phyloP scores from a whole-genome alignment of 1,139 yeast genomes.

The Spathaspora sp. region DNA sequence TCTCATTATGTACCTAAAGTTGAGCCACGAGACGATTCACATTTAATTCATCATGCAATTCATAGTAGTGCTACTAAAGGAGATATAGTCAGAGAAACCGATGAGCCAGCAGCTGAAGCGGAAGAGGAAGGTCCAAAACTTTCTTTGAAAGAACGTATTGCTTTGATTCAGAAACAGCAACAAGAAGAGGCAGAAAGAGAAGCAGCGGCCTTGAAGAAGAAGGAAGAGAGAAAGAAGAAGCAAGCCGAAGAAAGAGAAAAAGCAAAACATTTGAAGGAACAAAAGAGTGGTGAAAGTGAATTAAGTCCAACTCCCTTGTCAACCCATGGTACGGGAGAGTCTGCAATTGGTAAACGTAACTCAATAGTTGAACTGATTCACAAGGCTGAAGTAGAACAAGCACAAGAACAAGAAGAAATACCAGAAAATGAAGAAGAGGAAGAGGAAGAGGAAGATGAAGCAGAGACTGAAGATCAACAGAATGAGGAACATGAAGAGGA shows the following conservation, averaged over 20 bases:
- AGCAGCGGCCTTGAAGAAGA: constrained; percentile 58
- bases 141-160: constrained; percentile 85
- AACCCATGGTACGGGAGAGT: constrained; percentile 6
- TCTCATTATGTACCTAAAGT: constrained; percentile 47
- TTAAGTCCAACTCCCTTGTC: constrained; percentile 3
- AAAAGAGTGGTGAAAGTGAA: constrained; percentile 11
- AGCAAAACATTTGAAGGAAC: constrained; percentile 13
- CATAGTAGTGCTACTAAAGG: constrained; percentile 22
- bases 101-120: constrained; percentile 4
- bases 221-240: constrained; percentile 54
- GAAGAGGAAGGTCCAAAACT: constrained; percentile 52
- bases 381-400: background rate
- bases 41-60: constrained; percentile 31
- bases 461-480: constrained; percentile 6
- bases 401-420: background rate
- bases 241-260: constrained; percentile 23
- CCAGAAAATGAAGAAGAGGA: constrained; percentile 1
- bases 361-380: background rate
- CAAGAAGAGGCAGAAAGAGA: constrained; percentile 77
- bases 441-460: background rate
- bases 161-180: constrained; percentile 77
- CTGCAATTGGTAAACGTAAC: background rate
- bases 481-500: constrained; percentile 13
- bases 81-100: constrained; percentile 24
- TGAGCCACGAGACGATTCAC: constrained; percentile 42